Evolutionary conservation across 805 yeast genomes (phyloP).

Genomic region (Candida caryicola): DNA sequence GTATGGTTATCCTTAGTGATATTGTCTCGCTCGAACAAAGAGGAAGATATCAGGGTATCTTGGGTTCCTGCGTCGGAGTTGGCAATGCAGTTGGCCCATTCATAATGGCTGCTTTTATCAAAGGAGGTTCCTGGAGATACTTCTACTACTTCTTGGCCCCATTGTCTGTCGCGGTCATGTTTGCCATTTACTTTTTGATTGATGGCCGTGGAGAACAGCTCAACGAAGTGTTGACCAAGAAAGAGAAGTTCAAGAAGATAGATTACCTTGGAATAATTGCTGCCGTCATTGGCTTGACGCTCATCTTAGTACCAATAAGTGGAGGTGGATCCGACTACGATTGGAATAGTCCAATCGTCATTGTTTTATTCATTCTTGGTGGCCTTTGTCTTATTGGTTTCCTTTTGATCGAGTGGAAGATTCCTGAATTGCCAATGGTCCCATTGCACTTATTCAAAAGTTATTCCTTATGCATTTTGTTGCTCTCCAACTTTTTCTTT

Average conservation of each 20-base stretch:
- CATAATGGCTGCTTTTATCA: conserved; percentile 49
- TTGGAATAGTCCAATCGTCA: conserved; percentile 49
- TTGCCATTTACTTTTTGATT: conserved; percentile 32
- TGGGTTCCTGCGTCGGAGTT: conserved; percentile 49
- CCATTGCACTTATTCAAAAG: conserved; percentile 46
- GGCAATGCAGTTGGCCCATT: conserved; percentile 59
- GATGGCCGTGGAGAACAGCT: conserved; percentile 31
- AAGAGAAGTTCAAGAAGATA: conserved; percentile 41
- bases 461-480: conserved; percentile 29
- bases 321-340: conserved; percentile 60
- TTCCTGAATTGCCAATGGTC: conserved; percentile 52
- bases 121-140: conserved; percentile 49
- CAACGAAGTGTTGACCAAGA: conserved; percentile 26
- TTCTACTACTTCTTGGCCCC: conserved; percentile 51
- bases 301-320: conserved; percentile 53
- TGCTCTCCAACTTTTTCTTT: conserved; percentile 40
- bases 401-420: conserved; percentile 47
- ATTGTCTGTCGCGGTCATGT: conserved; percentile 29
- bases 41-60: conserved; percentile 56
- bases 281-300: conserved; percentile 46
- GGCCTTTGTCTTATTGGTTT: conserved; percentile 41
- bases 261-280: conserved; percentile 54
- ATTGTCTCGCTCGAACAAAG: conserved; percentile 51
- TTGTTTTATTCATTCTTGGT: conserved; percentile 34
- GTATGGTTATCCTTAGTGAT: conserved; percentile 55